Base-by-base conservation (phyloP, 495 filamentous ascomycete genomes). In the Penicillium tannophilum region DNA sequence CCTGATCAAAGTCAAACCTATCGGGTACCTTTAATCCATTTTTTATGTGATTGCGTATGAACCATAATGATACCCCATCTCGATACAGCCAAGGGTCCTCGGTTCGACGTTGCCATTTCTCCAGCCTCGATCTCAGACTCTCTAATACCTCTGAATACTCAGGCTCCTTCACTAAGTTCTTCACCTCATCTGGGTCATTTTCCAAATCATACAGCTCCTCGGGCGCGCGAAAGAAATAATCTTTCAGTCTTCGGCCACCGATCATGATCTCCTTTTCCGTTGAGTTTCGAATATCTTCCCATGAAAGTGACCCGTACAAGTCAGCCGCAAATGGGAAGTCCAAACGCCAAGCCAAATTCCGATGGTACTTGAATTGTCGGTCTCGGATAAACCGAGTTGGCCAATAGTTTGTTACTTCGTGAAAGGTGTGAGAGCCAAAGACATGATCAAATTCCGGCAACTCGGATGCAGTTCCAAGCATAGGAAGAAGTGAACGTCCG, bases 371-470 rank as follows among this genome's bases (percentile, higher is more conserved):
- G 63, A 66, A 75, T 16, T 62, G 45, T 6, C 60, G 60, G 7
- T 66, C 69, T 39, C 76, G 67, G 6, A 78, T 36, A 60, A 70
- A 68, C 7, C 76, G 68, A 3, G 76, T 79, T 1, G 76, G 76
- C 64, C 67, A 79, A 55, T 78, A 79, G 57, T 78, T 78, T 20
- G 68, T 71, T 2, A 76, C 52, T 58, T 79, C 76, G 50, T 79
- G 76, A 62, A 79, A 78, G 11, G 76, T 79, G 55, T 79, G 76
- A 11, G 72, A 76, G 19, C 76, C 75, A 51, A 75, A 78, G n/a
- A 78, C 64, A 30, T 71, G 60, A 23, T 68, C 63, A 57, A 52
- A 62, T 57, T 4, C 63, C 2, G 30, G 41, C 20, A 64, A 48
- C 5, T 64, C 35, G 2, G 54, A 30, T 0, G 56, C 24, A 8